phyloP scores from a whole-genome alignment of 495 filamentous ascomycete species.

The Rhypophila decipiens region DNA sequence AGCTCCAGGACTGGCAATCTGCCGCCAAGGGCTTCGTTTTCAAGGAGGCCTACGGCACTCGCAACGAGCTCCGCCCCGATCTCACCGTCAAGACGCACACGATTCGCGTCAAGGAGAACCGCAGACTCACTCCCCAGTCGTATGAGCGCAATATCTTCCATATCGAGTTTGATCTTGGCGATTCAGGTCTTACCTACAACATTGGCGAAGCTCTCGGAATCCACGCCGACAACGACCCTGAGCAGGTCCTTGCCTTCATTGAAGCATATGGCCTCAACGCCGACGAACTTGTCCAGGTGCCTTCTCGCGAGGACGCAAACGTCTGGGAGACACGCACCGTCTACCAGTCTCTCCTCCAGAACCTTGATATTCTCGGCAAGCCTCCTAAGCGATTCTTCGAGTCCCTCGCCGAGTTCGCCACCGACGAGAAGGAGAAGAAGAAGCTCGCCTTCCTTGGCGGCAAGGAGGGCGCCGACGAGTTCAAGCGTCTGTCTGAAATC shows the following conservation, averaged over 20 bases:
- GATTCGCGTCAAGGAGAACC: conserved; percentile 89
- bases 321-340: conserved; percentile 86
- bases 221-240: conserved; percentile 83
- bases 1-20: conserved; percentile 69
- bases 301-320: conserved; percentile 71
- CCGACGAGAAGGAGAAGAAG: conserved; percentile 73
- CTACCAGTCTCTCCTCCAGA: conserved; percentile 86
- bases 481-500: conserved; percentile 89
- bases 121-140: conserved; percentile 75
- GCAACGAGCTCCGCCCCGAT: conserved; percentile 72
- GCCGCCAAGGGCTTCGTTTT: conserved; percentile 84
- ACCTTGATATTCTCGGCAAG: conserved; percentile 93
- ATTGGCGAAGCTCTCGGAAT: conserved; percentile 98
- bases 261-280: conserved; percentile 77
- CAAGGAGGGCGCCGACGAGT: conserved; percentile 82
- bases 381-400: conserved; percentile 98
- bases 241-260: conserved; percentile 79
- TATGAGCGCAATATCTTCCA: conserved; percentile 99
- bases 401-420: conserved; percentile 77
- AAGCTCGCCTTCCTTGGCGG: conserved; percentile 70
- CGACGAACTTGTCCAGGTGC: conserved; percentile 80
- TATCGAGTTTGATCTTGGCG: conserved; percentile 93
- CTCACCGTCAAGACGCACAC: conserved; percentile 77
- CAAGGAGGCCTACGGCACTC: conserved; percentile 86
- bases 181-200: conserved; percentile 86